phyloP scores from a whole-genome alignment of 75 land plant species.

The Larix kaempferi region DNA sequence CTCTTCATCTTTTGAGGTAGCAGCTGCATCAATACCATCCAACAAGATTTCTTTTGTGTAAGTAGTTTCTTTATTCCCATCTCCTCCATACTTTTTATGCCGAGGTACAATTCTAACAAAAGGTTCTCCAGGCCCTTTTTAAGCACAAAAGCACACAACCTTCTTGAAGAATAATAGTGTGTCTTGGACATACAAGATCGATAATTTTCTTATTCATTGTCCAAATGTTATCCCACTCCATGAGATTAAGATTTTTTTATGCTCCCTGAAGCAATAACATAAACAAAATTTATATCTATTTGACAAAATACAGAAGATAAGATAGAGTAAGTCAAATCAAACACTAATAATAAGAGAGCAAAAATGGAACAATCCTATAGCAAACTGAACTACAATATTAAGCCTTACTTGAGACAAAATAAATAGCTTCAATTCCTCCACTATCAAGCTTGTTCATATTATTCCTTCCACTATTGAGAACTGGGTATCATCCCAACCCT shows the following conservation, averaged over 20 bases:
- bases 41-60: conserved; percentile 79
- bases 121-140: conserved; percentile 74
- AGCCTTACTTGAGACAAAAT: conserved; percentile 77
- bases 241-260: conserved; percentile 86
- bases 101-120: conserved; percentile 73
- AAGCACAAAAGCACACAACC: conserved; percentile 49
- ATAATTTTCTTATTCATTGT: conserved; percentile 94
- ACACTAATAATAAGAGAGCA: neutral
- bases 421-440: conserved; percentile 88
- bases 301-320: neutral
- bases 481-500: conserved; percentile 97
- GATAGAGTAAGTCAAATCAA: neutral
- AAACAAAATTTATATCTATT: conserved; percentile 4
- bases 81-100: conserved; percentile 83
- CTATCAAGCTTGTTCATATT: conserved; percentile 67
- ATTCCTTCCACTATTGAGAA: conserved; percentile 96
- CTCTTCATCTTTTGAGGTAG: conserved; percentile 75
- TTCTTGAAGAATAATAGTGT: conserved; percentile 78
- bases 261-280: conserved; percentile 64
- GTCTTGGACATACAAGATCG: conserved; percentile 93
- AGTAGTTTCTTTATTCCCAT: conserved; percentile 79
- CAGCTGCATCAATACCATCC: conserved; percentile 69
- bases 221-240: conserved; percentile 99
- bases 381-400: neutral
- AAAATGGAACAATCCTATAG: neutral